Percentiles rank a stretch among this genome's conserved stretches.
phyloP scores from a whole-genome alignment of 1,284 basidiomycete species.

The Melampsora americana region DNA sequence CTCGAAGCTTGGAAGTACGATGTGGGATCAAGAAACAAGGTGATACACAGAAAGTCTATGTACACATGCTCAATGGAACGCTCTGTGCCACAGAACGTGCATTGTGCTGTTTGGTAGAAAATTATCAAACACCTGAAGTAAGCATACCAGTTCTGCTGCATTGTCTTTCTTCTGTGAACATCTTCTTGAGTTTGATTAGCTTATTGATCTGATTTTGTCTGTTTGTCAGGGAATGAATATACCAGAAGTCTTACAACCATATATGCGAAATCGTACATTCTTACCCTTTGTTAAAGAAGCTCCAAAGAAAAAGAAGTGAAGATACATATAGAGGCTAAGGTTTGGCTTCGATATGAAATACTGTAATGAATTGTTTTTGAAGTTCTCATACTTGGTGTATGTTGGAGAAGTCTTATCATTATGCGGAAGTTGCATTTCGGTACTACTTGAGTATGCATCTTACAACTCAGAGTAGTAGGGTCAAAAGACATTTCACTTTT shows the following conservation, averaged over 20 bases:
- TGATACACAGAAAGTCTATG: constrained; percentile 81
- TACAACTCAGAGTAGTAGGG: too few species aligned
- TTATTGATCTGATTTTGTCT: neutral
- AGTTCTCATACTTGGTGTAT: too few species aligned
- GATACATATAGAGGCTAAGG: too few species aligned
- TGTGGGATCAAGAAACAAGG: constrained; percentile 84
- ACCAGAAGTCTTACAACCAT: constrained; percentile 15
- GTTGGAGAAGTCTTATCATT: too few species aligned
- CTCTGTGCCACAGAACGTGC: constrained; percentile 95
- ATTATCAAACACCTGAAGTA: constrained; percentile 87
- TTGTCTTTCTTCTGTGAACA: neutral
- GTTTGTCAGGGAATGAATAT: constrained; percentile 22
- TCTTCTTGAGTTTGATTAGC: neutral
- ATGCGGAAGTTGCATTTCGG: too few species aligned
- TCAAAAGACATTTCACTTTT: too few species aligned
- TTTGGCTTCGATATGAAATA: too few species aligned
- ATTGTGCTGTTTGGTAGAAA: constrained; percentile 95
- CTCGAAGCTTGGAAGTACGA: constrained; percentile 79
- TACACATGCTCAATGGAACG: constrained; percentile 97
- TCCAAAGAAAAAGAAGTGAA: constrained; percentile 32
- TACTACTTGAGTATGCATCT: too few species aligned
- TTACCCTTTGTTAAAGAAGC: constrained; percentile 39
- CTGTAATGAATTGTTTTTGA: too few species aligned
- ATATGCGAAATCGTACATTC: constrained; percentile 32
- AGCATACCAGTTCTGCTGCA: neutral